These are phyloP conservation scores for Blumeria hordei DNA, from an alignment of 2,329 filamentous ascomycete genomes.

Conservation along the genomic window DNA sequence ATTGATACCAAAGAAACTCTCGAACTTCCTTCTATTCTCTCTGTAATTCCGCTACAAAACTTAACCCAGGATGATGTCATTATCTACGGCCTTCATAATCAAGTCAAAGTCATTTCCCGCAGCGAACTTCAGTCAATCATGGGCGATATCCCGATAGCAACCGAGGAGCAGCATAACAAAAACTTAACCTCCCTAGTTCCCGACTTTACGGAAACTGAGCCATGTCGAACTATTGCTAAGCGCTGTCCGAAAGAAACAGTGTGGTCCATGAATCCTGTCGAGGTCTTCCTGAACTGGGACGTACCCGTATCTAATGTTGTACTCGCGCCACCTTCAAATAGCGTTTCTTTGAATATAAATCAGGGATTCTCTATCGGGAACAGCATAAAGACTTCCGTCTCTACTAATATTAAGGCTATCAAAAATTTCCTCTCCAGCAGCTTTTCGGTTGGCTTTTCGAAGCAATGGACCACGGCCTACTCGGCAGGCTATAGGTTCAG, in stretches of 20 bases:
- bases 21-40: no score
- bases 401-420: conserved; percentile 7
- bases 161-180: neutral
- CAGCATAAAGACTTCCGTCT: conserved; percentile 9
- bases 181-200: neutral
- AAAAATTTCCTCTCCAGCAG: neutral
- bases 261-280: conserved; percentile 9
- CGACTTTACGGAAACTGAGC: neutral
- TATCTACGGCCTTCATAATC: neutral
- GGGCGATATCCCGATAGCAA: neutral
- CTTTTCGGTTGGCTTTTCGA: conserved; percentile 3
- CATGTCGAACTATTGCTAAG: neutral
- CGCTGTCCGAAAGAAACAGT: conserved; percentile 4
- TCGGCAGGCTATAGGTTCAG: conserved; percentile 13
- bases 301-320: conserved; percentile 17
- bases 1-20: no score
- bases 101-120: neutral
- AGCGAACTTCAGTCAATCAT: neutral
- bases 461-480: conserved; percentile 16
- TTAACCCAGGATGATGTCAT: neutral
- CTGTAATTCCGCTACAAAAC: neutral
- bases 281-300: conserved; percentile 19
- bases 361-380: conserved; percentile 17
- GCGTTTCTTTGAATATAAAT: conserved; percentile 11
- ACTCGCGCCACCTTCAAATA: conserved; percentile 11